phyloP scores from a whole-genome alignment of 768 basidiomycete genomes.

The Arthromyces matolae region DNA sequence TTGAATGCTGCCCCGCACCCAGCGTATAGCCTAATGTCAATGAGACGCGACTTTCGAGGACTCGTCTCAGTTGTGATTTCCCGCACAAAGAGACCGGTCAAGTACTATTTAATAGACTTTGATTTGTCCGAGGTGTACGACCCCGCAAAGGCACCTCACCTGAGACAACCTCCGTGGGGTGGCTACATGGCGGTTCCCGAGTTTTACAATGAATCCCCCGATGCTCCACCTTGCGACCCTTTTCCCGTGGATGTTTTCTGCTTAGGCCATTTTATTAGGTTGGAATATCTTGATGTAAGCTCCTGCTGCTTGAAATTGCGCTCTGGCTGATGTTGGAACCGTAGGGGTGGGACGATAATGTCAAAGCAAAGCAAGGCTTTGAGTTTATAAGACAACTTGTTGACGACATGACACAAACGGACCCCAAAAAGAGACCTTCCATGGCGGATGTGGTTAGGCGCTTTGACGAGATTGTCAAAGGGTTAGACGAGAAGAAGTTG shows the following conservation, averaged over 20 bases:
- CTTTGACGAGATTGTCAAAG: conserved; percentile 24
- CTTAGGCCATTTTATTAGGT: neutral
- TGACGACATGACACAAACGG: conserved; percentile 30
- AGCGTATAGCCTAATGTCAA: neutral
- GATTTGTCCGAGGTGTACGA: neutral
- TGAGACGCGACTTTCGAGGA: neutral
- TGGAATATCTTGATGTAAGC: neutral
- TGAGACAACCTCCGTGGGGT: conserved; percentile 30
- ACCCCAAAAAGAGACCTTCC: conserved; percentile 31
- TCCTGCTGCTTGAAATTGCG: too few species aligned
- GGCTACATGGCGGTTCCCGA: conserved; percentile 40
- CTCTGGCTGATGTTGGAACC: too few species aligned
- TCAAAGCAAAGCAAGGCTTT: conserved; percentile 17
- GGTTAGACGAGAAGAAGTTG: conserved; percentile 26
- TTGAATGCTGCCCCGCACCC: neutral
- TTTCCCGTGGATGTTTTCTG: neutral
- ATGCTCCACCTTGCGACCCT: neutral
- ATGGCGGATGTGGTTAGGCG: conserved; percentile 32
- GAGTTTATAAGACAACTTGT: conserved; percentile 28
- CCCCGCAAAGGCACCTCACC: conserved; percentile 21
- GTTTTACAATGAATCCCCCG: neutral
- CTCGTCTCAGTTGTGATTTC: neutral
- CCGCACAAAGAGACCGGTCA: neutral
- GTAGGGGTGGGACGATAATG: neutral
- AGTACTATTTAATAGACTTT: neutral